Conservation (phyloP, 331 rosid genomes). For the Quercus tomentella region DNA sequence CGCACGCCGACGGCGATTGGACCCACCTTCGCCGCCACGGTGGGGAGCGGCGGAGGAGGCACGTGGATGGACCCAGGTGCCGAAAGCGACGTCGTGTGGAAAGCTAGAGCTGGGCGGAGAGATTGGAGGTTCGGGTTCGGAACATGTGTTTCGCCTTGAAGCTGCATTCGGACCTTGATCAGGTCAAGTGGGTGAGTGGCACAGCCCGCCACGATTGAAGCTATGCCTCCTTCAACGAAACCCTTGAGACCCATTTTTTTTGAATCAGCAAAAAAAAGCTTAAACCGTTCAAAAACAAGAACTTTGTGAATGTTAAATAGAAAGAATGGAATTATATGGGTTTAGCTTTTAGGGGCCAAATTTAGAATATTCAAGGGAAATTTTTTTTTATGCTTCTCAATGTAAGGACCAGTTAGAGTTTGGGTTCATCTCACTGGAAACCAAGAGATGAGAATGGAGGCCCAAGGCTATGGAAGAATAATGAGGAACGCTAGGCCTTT, state of each 20-base stretch:
- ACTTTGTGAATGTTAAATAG: background rate
- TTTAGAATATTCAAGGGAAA: background rate
- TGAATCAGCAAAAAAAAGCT: background rate
- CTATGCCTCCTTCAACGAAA: slow-evolving; percentile 77
- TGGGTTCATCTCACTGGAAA: slow-evolving; percentile 79
- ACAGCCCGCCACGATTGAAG: slow-evolving; percentile 74
- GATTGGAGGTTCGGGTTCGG: slow-evolving; percentile 24
- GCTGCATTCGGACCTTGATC: slow-evolving; percentile 87
- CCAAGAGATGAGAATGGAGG: slow-evolving; percentile 88
- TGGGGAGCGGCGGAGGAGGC: slow-evolving; percentile 1
- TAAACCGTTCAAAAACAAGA: background rate
- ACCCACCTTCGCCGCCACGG: slow-evolving; percentile 34
- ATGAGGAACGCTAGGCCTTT: slow-evolving; percentile 67
- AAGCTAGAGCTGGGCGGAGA: slow-evolving; percentile 58
- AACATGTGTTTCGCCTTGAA: slow-evolving; percentile 57
- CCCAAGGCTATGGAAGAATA: slow-evolving; percentile 70
- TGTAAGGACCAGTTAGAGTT: slow-evolving; percentile 47
- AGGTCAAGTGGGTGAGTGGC: slow-evolving; percentile 76
- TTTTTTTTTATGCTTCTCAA: background rate
- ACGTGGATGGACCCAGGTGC: slow-evolving; percentile 27
- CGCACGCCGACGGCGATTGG: slow-evolving; percentile 48
- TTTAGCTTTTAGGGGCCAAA: background rate
- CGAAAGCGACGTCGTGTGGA: slow-evolving; percentile 22
- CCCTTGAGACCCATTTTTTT: slow-evolving; percentile 62
- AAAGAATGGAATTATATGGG: background rate